phyloP scores from a whole-genome alignment of 805 yeast genomes.

The Kuraishia piskuri region DNA sequence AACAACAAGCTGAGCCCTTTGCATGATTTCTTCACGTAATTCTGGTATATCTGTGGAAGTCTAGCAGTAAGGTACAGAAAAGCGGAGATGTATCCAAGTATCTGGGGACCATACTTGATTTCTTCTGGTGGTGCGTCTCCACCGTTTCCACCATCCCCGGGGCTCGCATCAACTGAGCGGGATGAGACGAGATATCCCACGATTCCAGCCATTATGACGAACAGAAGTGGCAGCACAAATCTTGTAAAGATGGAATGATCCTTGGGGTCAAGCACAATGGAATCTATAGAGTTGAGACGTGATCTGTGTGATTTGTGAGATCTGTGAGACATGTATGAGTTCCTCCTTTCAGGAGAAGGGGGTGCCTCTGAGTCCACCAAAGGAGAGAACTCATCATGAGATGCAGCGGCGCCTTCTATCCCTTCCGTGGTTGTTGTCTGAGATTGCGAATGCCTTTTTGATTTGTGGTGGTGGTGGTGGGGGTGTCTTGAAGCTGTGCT shows the following conservation, averaged over 20 bases:
- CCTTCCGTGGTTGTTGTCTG: constrained; percentile 10
- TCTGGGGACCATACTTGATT: constrained; percentile 48
- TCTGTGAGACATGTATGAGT: constrained; percentile 6
- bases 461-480: constrained; percentile 6
- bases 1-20: constrained; percentile 80
- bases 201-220: constrained; percentile 56
- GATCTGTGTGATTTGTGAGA: constrained; percentile 11
- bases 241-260: constrained; percentile 36
- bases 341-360: constrained; percentile 6
- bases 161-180: constrained; percentile 13
- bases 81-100: constrained; percentile 67
- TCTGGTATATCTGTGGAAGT: constrained; percentile 77
- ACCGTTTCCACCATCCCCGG: constrained; percentile 14
- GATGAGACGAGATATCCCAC: constrained; percentile 50
- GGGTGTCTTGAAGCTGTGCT: constrained; percentile 10
- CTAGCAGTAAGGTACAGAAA: constrained; percentile 62
- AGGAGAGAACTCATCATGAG: constrained; percentile 22
- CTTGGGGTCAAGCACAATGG: constrained; percentile 39
- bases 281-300: constrained; percentile 35
- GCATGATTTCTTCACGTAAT: constrained; percentile 69
- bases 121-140: constrained; percentile 11
- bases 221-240: constrained; percentile 48
- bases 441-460: constrained; percentile 7
- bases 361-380: constrained; percentile 15
- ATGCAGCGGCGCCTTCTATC: constrained; percentile 6